These are phyloP conservation scores for Xenoacremonium recifei DNA, from an alignment of 2,329 filamentous ascomycete genomes.

Conservation along the genomic window DNA sequence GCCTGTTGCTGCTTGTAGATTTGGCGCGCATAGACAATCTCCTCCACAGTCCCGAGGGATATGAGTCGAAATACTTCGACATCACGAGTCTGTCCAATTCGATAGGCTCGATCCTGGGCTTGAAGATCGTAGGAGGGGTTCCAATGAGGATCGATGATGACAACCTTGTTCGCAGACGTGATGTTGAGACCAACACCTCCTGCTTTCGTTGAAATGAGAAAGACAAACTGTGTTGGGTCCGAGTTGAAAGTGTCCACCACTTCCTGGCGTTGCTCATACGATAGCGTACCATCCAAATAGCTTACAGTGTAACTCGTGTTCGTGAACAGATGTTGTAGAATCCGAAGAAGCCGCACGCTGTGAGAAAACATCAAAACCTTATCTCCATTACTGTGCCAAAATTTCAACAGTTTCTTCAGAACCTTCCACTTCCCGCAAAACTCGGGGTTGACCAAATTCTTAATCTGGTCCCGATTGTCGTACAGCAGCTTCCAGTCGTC, in stretches of 20 bases:
- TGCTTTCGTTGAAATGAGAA: constrained; percentile 90
- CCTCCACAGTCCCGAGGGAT: constrained; percentile 89
- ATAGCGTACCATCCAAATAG: constrained; percentile 84
- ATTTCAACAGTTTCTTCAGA: constrained; percentile 77
- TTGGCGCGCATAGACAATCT: constrained; percentile 94
- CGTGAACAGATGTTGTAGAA: constrained; percentile 81
- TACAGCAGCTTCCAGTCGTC: constrained; percentile 74
- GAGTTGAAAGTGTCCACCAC: constrained; percentile 90
- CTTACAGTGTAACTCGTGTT: constrained; percentile 88
- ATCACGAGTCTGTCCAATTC: constrained; percentile 88
- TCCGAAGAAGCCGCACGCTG: constrained; percentile 79
- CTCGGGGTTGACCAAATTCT: constrained; percentile 79
- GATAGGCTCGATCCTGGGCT: constrained; percentile 92
- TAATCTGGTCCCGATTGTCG: constrained; percentile 71
- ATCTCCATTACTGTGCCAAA: constrained; percentile 87
- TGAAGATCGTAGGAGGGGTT: constrained; percentile 94
- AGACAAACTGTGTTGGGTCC: constrained; percentile 84
- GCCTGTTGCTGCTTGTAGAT: constrained; percentile 99
- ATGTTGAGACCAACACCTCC: constrained; percentile 95
- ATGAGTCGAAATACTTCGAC: constrained; percentile 95
- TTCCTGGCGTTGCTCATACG: constrained; percentile 77
- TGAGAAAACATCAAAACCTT: constrained; percentile 97
- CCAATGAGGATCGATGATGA: constrained; percentile 97
- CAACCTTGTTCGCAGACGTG: constrained; percentile 95
- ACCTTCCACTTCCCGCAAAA: constrained; percentile 98